Evolutionary conservation across 2,329 filamentous ascomycete species (phyloP), one percentile per base, ranked within the genome.

Genomic region (Talaromyces sp.): DNA sequence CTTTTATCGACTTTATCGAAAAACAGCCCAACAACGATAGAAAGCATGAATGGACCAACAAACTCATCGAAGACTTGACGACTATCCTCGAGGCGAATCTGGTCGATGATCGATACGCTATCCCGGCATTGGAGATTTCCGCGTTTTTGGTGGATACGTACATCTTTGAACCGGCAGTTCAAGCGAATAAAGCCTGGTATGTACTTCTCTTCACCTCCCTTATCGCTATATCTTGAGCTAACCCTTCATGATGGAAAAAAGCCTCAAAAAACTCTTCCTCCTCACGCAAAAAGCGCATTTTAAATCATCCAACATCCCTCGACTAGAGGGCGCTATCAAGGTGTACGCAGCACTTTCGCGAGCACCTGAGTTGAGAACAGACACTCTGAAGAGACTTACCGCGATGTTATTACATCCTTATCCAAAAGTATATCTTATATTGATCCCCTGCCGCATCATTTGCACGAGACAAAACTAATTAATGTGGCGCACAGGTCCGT

Each of bases 321-420:
- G 95, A 75, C 83, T 98, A 1, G 86, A 92, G 73, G 90, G 92
- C 0, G 92, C 91, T 24, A 81, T 96, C 67, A 90, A 89, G 71
- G 85, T 95, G 13, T 98, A 97, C 76, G 86, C 88, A 2, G 87
- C 87, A 0, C 78, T 97, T 31, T 86, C 87, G 3, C 73, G 76
- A n/a, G 75, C 84, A n/a, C 77, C 81, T 27, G 79, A 80, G 0
- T 78, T 86, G 8, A 78, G 80, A 9, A 80, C 81, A 65, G 84
- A 85, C 22, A 90, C 89, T 3, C 76, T 88, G 62, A 87, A 85
- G 73, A 91, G 93, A 74, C 79, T 97, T 47, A 85, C 85, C 0
- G 87, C 85, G 24, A 86, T 97, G 81, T 80, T 97, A 68, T 78
- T 87, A 65, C 94, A 97, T 80, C 91, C 92, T 0, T 97, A 92